Conservation (phyloP, 2,329 filamentous ascomycete genomes). For the Reticulascus tulasneorum region DNA sequence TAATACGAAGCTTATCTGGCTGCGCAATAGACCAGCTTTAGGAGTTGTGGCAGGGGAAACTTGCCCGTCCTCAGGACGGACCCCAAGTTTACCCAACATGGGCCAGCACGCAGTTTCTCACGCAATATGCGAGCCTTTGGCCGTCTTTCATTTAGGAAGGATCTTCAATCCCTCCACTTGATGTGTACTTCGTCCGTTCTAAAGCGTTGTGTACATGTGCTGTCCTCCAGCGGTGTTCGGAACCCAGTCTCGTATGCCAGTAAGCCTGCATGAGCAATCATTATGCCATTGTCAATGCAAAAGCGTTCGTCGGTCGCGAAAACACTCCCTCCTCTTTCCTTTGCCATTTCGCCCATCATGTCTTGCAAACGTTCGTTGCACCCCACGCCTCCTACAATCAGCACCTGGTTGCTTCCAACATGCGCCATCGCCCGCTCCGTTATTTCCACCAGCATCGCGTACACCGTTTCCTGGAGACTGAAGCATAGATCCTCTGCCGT, state of each 20-base stretch:
- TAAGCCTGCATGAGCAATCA: slow-evolving; percentile 96
- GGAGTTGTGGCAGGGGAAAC: too few species aligned
- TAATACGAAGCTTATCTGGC: too few species aligned
- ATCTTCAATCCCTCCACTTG: slow-evolving; percentile 69
- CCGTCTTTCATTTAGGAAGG: too few species aligned
- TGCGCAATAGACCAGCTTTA: too few species aligned
- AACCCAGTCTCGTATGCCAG: slow-evolving; percentile 81
- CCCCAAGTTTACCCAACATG: too few species aligned
- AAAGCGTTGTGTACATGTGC: slow-evolving; percentile 79
- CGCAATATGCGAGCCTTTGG: too few species aligned
- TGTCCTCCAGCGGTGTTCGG: slow-evolving; percentile 71
- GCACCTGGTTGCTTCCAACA: slow-evolving; percentile 82
- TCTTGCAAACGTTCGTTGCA: slow-evolving; percentile 92
- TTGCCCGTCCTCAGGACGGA: too few species aligned
- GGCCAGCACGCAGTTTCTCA: too few species aligned
- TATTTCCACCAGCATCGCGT: slow-evolving; percentile 96
- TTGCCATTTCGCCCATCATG: slow-evolving; percentile 98
- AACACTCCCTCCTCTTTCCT: slow-evolving; percentile 81
- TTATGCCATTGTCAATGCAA: slow-evolving; percentile 98
- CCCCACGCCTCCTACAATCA: slow-evolving; percentile 93
- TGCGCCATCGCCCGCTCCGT: slow-evolving; percentile 98
- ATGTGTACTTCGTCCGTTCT: slow-evolving; percentile 79
- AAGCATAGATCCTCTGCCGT: slow-evolving; percentile 88
- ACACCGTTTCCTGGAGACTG: slow-evolving; percentile 91
- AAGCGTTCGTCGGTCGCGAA: slow-evolving; percentile 96